phyloP scores from a whole-genome alignment of 2,329 filamentous ascomycete species.

The Cadophora luteo-olivacea region DNA sequence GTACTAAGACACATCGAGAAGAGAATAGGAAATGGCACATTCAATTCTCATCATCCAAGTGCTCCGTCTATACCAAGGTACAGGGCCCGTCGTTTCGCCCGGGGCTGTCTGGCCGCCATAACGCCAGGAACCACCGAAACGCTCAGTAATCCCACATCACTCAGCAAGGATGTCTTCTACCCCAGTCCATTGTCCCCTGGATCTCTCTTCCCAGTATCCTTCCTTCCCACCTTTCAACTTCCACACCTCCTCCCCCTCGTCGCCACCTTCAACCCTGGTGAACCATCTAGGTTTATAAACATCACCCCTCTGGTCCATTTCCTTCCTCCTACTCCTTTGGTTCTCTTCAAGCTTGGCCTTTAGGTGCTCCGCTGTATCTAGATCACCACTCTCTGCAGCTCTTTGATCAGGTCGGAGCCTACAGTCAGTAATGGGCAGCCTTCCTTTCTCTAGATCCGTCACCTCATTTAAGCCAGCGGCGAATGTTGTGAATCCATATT shows the following conservation, averaged over 20 bases:
- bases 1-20: not conserved
- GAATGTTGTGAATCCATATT: conserved; percentile 89
- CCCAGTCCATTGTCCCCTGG: conserved; percentile 68
- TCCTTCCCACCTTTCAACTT: conserved; percentile 81
- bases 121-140: not conserved
- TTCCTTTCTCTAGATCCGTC: conserved; percentile 76
- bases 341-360: conserved; percentile 87
- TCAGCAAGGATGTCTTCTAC: conserved; percentile 57
- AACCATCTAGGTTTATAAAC: conserved; percentile 85
- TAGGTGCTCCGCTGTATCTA: conserved; percentile 82
- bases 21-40: not conserved
- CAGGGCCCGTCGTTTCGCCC: not conserved
- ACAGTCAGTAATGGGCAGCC: conserved; percentile 81
- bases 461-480: conserved; percentile 88
- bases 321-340: conserved; percentile 76
- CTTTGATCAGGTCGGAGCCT: conserved; percentile 87
- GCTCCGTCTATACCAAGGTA: conserved; percentile 20
- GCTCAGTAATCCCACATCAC: conserved; percentile 13
- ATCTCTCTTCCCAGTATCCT: conserved; percentile 91
- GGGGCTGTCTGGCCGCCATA: not conserved
- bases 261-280: conserved; percentile 64
- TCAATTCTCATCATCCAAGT: conserved; percentile 21
- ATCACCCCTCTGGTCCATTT: conserved; percentile 77
- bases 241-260: conserved; percentile 74
- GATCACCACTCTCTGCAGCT: conserved; percentile 78